phyloP scores from a whole-genome alignment of 225 moss, liverwort and hornwort genomes.

The Bryum argenteum region DNA sequence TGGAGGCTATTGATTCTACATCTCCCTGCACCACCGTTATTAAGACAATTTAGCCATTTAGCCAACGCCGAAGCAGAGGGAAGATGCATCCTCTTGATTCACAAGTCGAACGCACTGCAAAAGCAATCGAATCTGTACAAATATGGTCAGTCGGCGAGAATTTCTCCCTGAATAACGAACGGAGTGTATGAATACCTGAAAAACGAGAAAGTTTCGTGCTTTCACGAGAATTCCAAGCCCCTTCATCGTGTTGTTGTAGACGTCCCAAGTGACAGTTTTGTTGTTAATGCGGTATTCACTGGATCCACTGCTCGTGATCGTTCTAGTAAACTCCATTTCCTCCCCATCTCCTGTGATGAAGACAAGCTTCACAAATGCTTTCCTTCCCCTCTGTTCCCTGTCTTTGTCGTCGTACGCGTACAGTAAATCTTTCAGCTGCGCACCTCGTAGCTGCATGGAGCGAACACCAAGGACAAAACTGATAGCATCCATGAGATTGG shows the following conservation, averaged over 20 bases:
- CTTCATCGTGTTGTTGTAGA: conserved; percentile 90
- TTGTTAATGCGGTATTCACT: conserved; percentile 89
- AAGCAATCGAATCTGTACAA: not conserved
- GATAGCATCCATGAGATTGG: conserved; percentile 99
- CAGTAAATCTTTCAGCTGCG: conserved; percentile 94
- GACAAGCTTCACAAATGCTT: conserved; percentile 89
- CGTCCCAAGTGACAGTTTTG: conserved; percentile 84
- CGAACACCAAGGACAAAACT: conserved; percentile 98
- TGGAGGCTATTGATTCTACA: conserved; percentile 99
- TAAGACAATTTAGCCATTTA: conserved; percentile 13
- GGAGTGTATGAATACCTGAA: conserved; percentile 59
- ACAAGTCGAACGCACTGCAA: not conserved
- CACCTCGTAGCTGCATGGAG: conserved; percentile 98
- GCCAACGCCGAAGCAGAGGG: not conserved
- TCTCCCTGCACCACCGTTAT: conserved; percentile 65
- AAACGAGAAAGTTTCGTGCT: conserved; percentile 98
- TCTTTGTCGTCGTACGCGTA: conserved; percentile 96
- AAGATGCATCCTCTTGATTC: not conserved
- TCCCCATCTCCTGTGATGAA: conserved; percentile 77
- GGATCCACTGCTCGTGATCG: conserved; percentile 79
- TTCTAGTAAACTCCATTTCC: conserved; percentile 89
- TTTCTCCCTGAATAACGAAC: not conserved
- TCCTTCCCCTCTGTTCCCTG: conserved; percentile 86
- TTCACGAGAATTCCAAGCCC: conserved; percentile 94
- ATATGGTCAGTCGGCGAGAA: not conserved